These are phyloP conservation scores for Fistulifera pelliculosa DNA, from an alignment of 108 stramenopile genomes.

Conservation along the genomic window DNA sequence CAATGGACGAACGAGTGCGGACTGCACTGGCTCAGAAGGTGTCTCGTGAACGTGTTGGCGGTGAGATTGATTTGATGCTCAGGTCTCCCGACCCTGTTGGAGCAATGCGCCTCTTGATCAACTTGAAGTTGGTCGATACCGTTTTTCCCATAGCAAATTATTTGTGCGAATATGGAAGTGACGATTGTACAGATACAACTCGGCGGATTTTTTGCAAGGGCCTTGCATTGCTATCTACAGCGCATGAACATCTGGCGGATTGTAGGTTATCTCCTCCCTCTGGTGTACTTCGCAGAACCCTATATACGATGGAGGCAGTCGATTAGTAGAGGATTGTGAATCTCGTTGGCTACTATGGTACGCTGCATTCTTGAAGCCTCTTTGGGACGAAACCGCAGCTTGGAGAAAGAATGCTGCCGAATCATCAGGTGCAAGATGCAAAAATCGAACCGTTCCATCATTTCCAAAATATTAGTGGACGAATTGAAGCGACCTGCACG, in stretches of 20 bases:
- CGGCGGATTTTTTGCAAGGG: conserved; percentile 36
- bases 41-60: conserved; percentile 77
- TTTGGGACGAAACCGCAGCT: conserved; percentile 21
- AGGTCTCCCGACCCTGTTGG: conserved; percentile 80
- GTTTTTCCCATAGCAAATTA: conserved; percentile 49
- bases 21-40: conserved; percentile 79
- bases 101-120: conserved; percentile 69
- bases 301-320: conserved; percentile 23
- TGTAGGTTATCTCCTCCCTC: conserved; percentile 51
- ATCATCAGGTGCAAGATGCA: conserved; percentile 1
- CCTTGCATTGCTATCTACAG: conserved; percentile 37
- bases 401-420: conserved; percentile 11
- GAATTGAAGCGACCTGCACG: conserved; percentile 64
- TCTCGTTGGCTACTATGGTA: conserved; percentile 78
- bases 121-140: conserved; percentile 51
- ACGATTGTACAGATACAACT: not conserved
- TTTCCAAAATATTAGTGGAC: conserved; percentile 53
- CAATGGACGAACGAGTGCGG: conserved; percentile 50
- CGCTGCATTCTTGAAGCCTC: conserved; percentile 70
- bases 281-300: conserved; percentile 39
- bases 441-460: conserved; percentile 46
- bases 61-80: conserved; percentile 81
- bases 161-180: not conserved
- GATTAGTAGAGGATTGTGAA: conserved; percentile 60
- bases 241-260: conserved; percentile 62